Base-by-base conservation (phyloP, 306 rosid species). In the Leucaena leucocephala region DNA sequence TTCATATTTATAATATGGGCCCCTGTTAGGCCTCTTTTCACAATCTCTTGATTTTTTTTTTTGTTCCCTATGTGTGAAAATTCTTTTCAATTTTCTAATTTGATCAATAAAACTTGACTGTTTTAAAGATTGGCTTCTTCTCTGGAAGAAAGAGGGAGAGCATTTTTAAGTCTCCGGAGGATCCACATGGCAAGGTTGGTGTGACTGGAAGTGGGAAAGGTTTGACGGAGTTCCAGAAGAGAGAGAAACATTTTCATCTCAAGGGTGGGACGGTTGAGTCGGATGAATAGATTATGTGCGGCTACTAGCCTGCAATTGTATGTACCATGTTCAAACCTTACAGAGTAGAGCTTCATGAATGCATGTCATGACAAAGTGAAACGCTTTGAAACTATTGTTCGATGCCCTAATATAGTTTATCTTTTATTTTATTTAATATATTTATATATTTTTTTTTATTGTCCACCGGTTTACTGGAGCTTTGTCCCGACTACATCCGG, bases 141-240 rank as follows among this genome's bases (percentile, higher is more conserved):
- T 91, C 97, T 0, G 97, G 97, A 74, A 88, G 94, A 75, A 95
- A 95, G 84, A 88, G 93, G 50, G 99, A 95, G 87, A 95, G 99
- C 84, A 95, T 95, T 81, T 95, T 95, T 84, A 95, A 95, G 84
- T 95, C 99, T 83, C 99, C 99, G 0, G 99, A 95, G 9, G 99
- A 95, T 84, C 97, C 99, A 34, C 49, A 76, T 0, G 99, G 99
- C 49, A 95, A 95, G 91, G 99, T 95, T 85, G 99, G 99, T 58
- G 99, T 93, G 84, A 95, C 99, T 16, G 98, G 99, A 64, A 95
- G 99, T 75, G 99, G 99, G 22, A 95, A 95, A 88, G 99, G 99
- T 76, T 87, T 95, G 90, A 95, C 99, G 2, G 99, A 93, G 39
- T 95, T 95, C 80, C 99, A 95, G 68, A 93, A 89, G 85, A 91